These are phyloP conservation scores for Cafeteria roenbergensis DNA, from an alignment of 108 stramenopile species.

Conservation along the genomic window DNA sequence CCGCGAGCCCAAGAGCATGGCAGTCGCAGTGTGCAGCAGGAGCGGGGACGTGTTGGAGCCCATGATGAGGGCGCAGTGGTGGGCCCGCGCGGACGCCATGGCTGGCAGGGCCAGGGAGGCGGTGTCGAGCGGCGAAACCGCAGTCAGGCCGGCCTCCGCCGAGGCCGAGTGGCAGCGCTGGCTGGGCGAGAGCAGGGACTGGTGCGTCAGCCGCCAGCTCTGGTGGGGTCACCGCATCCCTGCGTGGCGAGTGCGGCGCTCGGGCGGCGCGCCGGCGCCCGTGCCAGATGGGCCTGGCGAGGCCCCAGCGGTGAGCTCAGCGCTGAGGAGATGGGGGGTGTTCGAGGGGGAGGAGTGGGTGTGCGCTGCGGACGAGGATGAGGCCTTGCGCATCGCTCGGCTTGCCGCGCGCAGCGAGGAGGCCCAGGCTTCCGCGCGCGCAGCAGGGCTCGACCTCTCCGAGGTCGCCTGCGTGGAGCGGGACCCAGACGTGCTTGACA, in stretches of 20 bases:
- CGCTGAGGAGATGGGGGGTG: no score
- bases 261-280: no score
- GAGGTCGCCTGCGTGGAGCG: no score
- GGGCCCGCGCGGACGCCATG: constrained; percentile 79
- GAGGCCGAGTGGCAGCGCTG: constrained; percentile 81
- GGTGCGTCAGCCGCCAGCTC: constrained; percentile 86
- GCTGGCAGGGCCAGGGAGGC: constrained; percentile 68
- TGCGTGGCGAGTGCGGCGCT: constrained; percentile 73
- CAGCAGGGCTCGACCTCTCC: no score
- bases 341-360: no score
- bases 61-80: constrained; percentile 91
- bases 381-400: no score
- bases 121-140: constrained; percentile 66
- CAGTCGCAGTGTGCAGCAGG: constrained; percentile 82
- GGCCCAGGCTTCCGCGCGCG: no score
- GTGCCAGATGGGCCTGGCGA: no score
- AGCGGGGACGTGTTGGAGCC: constrained; percentile 99
- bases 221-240: constrained; percentile 97
- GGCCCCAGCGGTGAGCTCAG: no score
- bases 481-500: constrained; percentile 87
- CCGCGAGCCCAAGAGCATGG: constrained; percentile 58
- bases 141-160: constrained; percentile 67
- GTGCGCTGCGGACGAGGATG: no score
- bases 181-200: constrained; percentile 80
- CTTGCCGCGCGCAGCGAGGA: no score